These are phyloP conservation scores for Stephanodiscus triporus DNA, from an alignment of 108 stramenopile species.

Conservation along the genomic window DNA sequence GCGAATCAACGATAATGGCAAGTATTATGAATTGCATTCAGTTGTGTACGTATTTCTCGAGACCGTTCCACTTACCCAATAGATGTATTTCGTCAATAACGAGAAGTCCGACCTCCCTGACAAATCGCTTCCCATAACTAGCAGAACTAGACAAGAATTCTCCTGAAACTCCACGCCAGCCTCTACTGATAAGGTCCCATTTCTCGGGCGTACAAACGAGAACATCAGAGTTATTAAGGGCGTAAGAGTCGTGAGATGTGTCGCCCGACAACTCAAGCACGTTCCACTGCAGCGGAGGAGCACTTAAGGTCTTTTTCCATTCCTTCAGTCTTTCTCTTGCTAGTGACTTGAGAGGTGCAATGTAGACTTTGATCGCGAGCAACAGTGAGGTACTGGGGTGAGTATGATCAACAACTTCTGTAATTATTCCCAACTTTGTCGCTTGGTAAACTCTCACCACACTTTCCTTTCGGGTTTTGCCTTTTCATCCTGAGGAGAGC, in stretches of 20 bases:
- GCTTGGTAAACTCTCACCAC: too few relatives aligned
- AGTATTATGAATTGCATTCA: background rate
- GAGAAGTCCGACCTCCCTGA: conserved; percentile 84
- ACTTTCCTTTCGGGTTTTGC: conserved; percentile 63
- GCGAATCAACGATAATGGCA: background rate
- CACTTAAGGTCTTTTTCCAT: conserved; percentile 88
- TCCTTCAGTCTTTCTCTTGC: conserved; percentile 97
- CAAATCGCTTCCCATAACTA: conserved; percentile 66
- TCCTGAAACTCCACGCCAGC: conserved; percentile 79
- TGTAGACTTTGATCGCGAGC: too few relatives aligned
- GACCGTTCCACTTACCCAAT: conserved; percentile 60
- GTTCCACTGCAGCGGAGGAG: conserved; percentile 79
- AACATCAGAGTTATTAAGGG: conserved; percentile 90
- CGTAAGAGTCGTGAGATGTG: conserved; percentile 86
- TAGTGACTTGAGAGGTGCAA: conserved; percentile 98
- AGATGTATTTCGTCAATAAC: conserved; percentile 99
- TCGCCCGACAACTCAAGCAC: conserved; percentile 98
- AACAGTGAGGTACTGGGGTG: too few relatives aligned
- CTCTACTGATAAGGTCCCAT: conserved; percentile 97
- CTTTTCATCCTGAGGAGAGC: conserved; percentile 91
- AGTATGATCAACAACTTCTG: too few relatives aligned
- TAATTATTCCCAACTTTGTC: too few relatives aligned
- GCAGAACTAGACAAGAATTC: conserved; percentile 49
- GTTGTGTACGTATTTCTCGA: background rate
- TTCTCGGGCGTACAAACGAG: conserved; percentile 99